Evolutionary conservation across 23 red algal species (phyloP).

Genomic region (Rhodosorus marinus): DNA sequence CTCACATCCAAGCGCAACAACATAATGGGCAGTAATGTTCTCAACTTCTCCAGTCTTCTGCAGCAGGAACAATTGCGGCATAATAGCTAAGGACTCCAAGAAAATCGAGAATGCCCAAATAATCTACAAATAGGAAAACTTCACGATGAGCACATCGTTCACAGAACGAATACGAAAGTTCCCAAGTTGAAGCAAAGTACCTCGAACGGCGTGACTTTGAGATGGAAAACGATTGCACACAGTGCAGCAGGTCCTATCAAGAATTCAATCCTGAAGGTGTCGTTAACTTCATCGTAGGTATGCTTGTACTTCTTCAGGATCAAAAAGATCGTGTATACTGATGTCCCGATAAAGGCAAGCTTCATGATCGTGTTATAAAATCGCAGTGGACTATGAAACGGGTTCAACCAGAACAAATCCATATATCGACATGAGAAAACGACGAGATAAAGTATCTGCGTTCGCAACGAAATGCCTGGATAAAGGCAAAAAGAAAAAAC

Average conservation of each 20-base stretch:
- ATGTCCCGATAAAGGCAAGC: slow-evolving; percentile 75
- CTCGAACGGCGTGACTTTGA: slow-evolving; percentile 52
- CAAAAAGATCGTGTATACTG: slow-evolving; percentile 75
- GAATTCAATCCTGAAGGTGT: slow-evolving; percentile 68
- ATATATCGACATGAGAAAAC: slow-evolving; percentile 89
- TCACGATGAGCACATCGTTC: background rate
- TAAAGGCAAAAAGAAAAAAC: too few relatives aligned
- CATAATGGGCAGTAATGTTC: slow-evolving; percentile 93
- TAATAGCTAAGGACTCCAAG: slow-evolving; percentile 82
- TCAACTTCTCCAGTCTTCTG: slow-evolving; percentile 90
- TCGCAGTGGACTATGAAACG: slow-evolving; percentile 39
- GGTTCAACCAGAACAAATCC: slow-evolving; percentile 76
- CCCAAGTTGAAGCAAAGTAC: slow-evolving; percentile 16
- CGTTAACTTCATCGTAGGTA: slow-evolving; percentile 78
- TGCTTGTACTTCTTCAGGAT: slow-evolving; percentile 80
- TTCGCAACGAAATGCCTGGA: slow-evolving; percentile 57
- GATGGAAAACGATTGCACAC: slow-evolving; percentile 55
- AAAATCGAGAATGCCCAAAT: slow-evolving; percentile 88
- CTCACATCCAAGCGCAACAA: slow-evolving; percentile 74
- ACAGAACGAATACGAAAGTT: background rate
- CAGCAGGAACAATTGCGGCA: slow-evolving; percentile 83
- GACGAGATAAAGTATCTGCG: slow-evolving; percentile 63
- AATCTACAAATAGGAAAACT: background rate
- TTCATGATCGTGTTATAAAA: slow-evolving; percentile 98
- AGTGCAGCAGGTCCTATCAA: slow-evolving; percentile 39